Percentiles rank a stretch among this genome's conserved stretches.
Evolutionary conservation across 768 basidiomycete species (phyloP).

Genomic region (Candolleomyces aberdarensis): DNA sequence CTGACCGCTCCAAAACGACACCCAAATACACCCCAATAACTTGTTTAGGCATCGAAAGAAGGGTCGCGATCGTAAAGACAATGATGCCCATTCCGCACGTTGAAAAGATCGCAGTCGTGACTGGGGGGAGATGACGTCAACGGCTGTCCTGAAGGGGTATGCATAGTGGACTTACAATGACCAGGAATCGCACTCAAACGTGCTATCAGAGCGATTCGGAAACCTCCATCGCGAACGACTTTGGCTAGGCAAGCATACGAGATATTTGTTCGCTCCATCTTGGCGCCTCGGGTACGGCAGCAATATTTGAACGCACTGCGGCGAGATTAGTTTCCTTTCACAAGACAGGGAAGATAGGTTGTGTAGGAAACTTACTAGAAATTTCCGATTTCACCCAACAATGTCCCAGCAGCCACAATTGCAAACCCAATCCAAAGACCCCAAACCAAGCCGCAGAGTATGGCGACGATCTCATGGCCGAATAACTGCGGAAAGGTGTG

Average conservation of each 20-base stretch:
- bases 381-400: constrained; percentile 84
- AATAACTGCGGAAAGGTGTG: constrained; percentile 52
- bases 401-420: constrained; percentile 81
- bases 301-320: constrained; percentile 79
- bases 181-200: constrained; percentile 83
- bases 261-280: constrained; percentile 57
- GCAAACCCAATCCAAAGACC: constrained; percentile 84
- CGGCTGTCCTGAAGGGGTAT: background rate
- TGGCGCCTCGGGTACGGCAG: constrained; percentile 72
- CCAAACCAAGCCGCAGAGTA: constrained; percentile 90
- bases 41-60: constrained; percentile 87
- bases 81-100: constrained; percentile 86
- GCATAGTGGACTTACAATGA: constrained; percentile 56
- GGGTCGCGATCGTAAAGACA: constrained; percentile 73
- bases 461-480: constrained; percentile 88
- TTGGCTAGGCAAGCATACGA: constrained; percentile 60
- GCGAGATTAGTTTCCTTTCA: background rate
- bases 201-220: constrained; percentile 76
- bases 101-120: constrained; percentile 85
- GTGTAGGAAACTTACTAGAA: constrained; percentile 59
- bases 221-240: constrained; percentile 84
- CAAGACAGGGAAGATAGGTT: no score
- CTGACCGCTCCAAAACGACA: constrained; percentile 62
- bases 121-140: constrained; percentile 32
- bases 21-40: constrained; percentile 91